Evolutionary conservation across 495 filamentous ascomycete species (phyloP).

Genomic region (Neurospora sp.): DNA sequence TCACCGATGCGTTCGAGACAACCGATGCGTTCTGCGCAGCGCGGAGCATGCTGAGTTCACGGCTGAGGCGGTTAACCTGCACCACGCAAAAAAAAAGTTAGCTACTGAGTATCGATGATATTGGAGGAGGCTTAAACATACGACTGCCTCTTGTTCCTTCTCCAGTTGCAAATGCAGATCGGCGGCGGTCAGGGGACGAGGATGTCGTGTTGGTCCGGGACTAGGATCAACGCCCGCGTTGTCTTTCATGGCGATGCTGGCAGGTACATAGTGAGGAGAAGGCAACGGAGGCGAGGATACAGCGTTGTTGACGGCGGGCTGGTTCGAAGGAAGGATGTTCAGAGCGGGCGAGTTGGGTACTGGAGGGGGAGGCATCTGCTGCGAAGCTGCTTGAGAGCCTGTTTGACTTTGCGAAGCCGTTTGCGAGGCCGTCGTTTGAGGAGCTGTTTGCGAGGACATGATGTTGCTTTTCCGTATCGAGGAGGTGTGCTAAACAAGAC

Average conservation of each 20-base stretch:
- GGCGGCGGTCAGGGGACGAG: conserved; percentile 72
- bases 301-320: conserved; percentile 37
- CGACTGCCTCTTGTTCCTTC: conserved; percentile 91
- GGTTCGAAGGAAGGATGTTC: conserved; percentile 45
- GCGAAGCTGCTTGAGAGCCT: conserved; percentile 9
- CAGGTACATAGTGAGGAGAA: conserved; percentile 6
- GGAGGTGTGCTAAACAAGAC: neutral
- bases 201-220: conserved; percentile 68
- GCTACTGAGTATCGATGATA: neutral
- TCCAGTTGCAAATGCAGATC: conserved; percentile 81
- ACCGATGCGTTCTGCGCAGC: conserved; percentile 72
- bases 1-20: conserved; percentile 68
- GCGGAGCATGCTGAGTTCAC: conserved; percentile 71
- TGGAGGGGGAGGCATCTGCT: conserved; percentile 23
- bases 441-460: neutral
- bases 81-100: neutral
- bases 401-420: neutral
- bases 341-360: conserved; percentile 25
- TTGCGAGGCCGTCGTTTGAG: neutral
- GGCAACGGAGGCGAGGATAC: conserved; percentile 23
- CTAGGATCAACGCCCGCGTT: conserved; percentile 49
- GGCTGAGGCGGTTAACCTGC: conserved; percentile 83
- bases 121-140: conserved; percentile 30
- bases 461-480: neutral
- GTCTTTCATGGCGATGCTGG: conserved; percentile 34